Percentiles rank a stretch among this genome's conserved stretches.
These are phyloP conservation scores for Vitis rotundifolia DNA, from an alignment of 164 flowering plant species.

Conservation along the genomic window DNA sequence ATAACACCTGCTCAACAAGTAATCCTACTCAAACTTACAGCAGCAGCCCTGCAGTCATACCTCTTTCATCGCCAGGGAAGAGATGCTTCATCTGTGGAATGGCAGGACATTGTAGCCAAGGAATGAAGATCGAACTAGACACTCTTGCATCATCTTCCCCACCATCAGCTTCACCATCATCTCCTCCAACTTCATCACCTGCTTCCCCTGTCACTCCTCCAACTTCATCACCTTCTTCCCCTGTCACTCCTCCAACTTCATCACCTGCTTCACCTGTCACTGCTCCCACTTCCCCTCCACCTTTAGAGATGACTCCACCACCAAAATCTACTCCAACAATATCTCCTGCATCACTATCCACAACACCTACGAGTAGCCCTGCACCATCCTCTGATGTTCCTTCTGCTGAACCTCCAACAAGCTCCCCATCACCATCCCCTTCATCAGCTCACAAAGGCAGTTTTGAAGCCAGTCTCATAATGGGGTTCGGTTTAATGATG, in stretches of 20 bases:
- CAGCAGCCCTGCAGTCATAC: constrained; percentile 41
- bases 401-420: constrained; percentile 2
- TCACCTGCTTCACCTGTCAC: constrained; percentile 19
- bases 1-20: constrained; percentile 40
- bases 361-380: constrained; percentile 3
- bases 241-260: constrained; percentile 10
- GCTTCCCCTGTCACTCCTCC: constrained; percentile 18
- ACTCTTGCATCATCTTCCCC: constrained; percentile 33
- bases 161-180: constrained; percentile 11
- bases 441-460: constrained; percentile 20
- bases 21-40: constrained; percentile 30
- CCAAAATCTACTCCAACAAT: constrained; percentile 7
- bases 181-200: constrained; percentile 12
- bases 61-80: constrained; percentile 51
- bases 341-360: constrained; percentile 12
- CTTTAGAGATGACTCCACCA: constrained; percentile 14
- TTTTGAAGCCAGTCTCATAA: constrained; percentile 1
- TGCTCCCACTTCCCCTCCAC: constrained; percentile 7
- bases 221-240: constrained; percentile 13
- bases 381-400: constrained; percentile 3
- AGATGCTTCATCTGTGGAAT: constrained; percentile 73
- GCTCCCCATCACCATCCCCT: constrained; percentile 7
- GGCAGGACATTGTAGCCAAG: constrained; percentile 49
- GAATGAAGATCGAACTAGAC: constrained; percentile 56
- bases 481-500: constrained; percentile 20